phyloP scores from a whole-genome alignment of 306 rosid genomes.

The Castanea crenata region DNA sequence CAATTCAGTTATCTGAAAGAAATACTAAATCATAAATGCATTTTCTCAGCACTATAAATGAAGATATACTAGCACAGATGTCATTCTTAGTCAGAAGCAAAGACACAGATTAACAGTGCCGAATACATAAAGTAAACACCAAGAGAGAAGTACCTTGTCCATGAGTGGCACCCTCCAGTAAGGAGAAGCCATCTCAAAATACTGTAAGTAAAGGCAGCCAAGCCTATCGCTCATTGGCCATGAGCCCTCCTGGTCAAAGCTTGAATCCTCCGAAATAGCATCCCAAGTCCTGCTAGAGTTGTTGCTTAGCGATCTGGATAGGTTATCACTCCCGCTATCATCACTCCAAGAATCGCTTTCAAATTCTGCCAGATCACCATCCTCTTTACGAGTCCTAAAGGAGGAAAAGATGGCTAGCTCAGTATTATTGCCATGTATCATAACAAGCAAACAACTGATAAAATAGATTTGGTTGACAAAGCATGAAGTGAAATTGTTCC shows the following conservation, averaged over 20 bases:
- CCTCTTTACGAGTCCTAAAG: slow-evolving; percentile 41
- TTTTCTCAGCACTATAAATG: neutral
- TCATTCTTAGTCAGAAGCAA: neutral
- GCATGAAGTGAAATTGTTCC: neutral
- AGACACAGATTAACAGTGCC: neutral
- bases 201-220: slow-evolving; percentile 58
- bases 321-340: slow-evolving; percentile 65
- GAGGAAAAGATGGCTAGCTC: neutral
- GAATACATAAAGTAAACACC: neutral
- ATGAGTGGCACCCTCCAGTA: slow-evolving; percentile 58
- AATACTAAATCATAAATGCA: neutral
- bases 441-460: neutral
- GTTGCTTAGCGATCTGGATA: slow-evolving; percentile 57
- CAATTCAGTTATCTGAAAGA: slow-evolving; percentile 58
- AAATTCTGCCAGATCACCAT: slow-evolving; percentile 39
- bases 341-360: slow-evolving; percentile 83
- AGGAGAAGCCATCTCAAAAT: slow-evolving; percentile 59
- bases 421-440: neutral
- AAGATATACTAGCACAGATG: neutral
- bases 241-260: slow-evolving; percentile 57
- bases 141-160: slow-evolving; percentile 50
- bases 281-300: slow-evolving; percentile 76
- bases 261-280: slow-evolving; percentile 60
- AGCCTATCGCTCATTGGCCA: slow-evolving; percentile 48
- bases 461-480: neutral